Base-by-base conservation (phyloP, 176 grass and related monocot species). In the Aegilops bicornis region DNA sequence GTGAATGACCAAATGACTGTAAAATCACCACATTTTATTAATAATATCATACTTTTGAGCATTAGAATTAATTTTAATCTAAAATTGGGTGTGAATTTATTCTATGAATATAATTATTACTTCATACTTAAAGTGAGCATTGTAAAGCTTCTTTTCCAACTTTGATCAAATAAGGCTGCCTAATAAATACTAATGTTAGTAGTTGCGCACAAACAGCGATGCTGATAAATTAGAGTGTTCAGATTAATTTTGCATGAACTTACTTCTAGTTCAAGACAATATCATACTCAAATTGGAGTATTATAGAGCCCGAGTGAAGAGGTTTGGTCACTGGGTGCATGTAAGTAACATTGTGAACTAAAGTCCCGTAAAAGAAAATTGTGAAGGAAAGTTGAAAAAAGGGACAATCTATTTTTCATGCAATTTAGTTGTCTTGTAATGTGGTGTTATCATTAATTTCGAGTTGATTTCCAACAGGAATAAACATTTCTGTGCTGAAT, bases 401-500 rank as follows among this genome's bases (percentile, higher is more conserved):
- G 29, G 65, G 29, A 15, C 16, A 60, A 61, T 61, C 10, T 29
- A 73, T 32, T 32, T 32, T 32, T 32, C 32, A 32, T 50, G 7
- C 35, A 12, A 65, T 33, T 76, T 76, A 6, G 12, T 1, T 48
- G 40, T 77, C 10, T 30, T 75, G 2, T 61, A 61, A 47, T 84
- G 17, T 61, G 22, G 50, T 30, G 6, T 3, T 64, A 48, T 20
- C 43, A 67, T 58, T 64, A 33, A 15, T 30, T 77, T 36, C 32
- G 32, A 78, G 61, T 33, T 29, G 42, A 77, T 36, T 22, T 60
- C 62, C 69, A n/a, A 79, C 32, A 79, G 42, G 47, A 68, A 60
- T 60, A 39, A 58, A 63, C 79, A 61, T 27, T 58, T 59, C 33
- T 88, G 10, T 31, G 22, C 29, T 31, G 22, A 78, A 84, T 84